Conservation (phyloP, 371 early-diverging fungal genomes). For the Chytridium lagenaria region DNA sequence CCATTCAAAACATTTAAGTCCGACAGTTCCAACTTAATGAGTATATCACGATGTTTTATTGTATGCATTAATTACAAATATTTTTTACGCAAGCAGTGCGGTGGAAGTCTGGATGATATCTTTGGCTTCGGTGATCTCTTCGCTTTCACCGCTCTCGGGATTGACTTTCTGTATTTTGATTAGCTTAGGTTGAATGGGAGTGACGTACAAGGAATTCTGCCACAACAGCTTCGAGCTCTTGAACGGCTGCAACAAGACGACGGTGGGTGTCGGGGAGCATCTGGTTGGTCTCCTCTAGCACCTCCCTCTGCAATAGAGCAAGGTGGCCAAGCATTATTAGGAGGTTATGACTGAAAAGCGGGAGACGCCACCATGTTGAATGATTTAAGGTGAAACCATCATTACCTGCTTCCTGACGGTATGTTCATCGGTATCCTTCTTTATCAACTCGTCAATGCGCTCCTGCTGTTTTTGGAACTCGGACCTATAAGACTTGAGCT, state of each 20-base stretch:
- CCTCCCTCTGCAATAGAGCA: constrained; percentile 80
- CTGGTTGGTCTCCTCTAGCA: constrained; percentile 72
- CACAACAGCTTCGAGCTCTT: constrained; percentile 54
- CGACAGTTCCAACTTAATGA: background rate
- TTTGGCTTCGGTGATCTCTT: background rate
- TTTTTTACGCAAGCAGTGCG: too few relatives aligned
- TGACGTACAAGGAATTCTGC: constrained; percentile 22
- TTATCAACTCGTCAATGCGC: constrained; percentile 69
- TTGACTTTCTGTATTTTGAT: background rate
- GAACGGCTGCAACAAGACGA: constrained; percentile 64
- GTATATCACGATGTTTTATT: too few relatives aligned
- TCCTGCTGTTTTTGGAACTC: constrained; percentile 69
- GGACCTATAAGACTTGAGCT: constrained; percentile 65
- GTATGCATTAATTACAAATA: too few relatives aligned
- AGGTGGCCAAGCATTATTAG: constrained; percentile 13
- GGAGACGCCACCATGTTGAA: too few relatives aligned
- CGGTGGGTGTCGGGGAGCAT: constrained; percentile 79
- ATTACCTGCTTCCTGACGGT: constrained; percentile 76
- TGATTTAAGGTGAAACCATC: too few relatives aligned
- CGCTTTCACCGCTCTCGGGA: background rate
- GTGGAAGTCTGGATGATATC: background rate
- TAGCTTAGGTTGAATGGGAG: background rate
- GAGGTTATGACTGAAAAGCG: constrained; percentile 12
- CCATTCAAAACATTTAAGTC: background rate
- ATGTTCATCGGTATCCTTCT: constrained; percentile 65